A percentile compares a stretch with the other conserved stretches of the same genome.
Conservation (phyloP, 345 rosid genomes). For the Kandelia obovata region DNA sequence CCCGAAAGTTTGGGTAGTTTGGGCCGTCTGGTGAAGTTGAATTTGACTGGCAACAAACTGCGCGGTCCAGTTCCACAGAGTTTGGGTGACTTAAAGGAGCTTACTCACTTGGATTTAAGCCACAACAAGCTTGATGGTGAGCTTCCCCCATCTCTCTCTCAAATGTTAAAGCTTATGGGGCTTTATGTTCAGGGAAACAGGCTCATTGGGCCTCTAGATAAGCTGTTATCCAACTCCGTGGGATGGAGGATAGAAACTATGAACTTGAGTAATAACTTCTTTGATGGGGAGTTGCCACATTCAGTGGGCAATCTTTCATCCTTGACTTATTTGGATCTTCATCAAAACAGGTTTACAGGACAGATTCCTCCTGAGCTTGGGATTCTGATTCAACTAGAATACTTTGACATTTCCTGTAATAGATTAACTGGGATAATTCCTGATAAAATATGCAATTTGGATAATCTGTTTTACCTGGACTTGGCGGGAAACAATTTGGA, state of each 20-base stretch:
- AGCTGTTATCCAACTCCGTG: conserved; percentile 40
- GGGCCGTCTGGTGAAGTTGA: conserved; percentile 73
- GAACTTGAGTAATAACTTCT: conserved; percentile 62
- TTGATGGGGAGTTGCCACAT: conserved; percentile 50
- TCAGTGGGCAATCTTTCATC: conserved; percentile 67
- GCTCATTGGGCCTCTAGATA: conserved; percentile 46
- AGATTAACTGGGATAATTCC: conserved; percentile 64
- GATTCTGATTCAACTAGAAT: conserved; percentile 61
- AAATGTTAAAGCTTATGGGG: conserved; percentile 69
- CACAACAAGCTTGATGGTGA: conserved; percentile 54
- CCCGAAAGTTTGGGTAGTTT: conserved; percentile 66
- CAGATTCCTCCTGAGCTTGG: conserved; percentile 59
- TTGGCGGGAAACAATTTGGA: conserved; percentile 52
- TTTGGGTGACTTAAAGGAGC: conserved; percentile 70
- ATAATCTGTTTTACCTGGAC: conserved; percentile 44
- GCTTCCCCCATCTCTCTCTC: conserved; percentile 63
- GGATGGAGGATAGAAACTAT: conserved; percentile 65
- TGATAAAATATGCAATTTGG: conserved; percentile 46
- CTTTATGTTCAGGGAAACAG: conserved; percentile 68
- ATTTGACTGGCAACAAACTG: conserved; percentile 62
- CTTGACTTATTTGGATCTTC: conserved; percentile 64
- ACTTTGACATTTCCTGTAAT: conserved; percentile 64
- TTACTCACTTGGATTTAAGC: conserved; percentile 84
- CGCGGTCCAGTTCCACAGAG: conserved; percentile 54
- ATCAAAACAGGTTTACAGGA: conserved; percentile 55